phyloP scores from a whole-genome alignment of 352 stramenopile species.

The Hyphochytrium catenoides region DNA sequence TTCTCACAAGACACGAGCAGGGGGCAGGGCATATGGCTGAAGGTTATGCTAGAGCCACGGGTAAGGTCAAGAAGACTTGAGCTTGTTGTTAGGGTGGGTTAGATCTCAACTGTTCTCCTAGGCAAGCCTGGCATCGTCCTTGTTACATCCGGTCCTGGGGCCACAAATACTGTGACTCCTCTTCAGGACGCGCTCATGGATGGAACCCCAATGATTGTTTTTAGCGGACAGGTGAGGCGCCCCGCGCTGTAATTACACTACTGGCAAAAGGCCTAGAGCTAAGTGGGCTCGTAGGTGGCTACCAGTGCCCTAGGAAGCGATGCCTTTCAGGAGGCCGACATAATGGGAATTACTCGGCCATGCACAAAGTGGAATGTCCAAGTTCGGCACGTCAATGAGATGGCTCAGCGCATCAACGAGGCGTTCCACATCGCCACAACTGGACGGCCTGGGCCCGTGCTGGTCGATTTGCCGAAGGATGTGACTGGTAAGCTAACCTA shows the following conservation, averaged over 20 bases:
- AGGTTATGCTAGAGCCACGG: constrained; percentile 46
- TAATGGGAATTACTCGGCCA: constrained; percentile 54
- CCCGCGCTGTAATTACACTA: no score
- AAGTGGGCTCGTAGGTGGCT: no score
- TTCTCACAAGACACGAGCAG: constrained; percentile 56
- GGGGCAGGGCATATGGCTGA: constrained; percentile 59
- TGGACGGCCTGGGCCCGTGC: constrained; percentile 72
- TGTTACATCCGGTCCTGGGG: constrained; percentile 73
- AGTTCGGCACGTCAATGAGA: constrained; percentile 79
- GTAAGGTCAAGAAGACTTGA: no score
- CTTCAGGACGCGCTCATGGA: constrained; percentile 83
- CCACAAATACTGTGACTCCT: constrained; percentile 79
- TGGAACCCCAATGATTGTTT: constrained; percentile 76
- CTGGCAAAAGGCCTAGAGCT: no score
- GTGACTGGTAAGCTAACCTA: no score
- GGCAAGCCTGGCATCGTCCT: constrained; percentile 75
- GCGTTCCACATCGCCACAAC: constrained; percentile 84
- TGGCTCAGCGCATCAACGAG: constrained; percentile 81
- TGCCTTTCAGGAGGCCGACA: constrained; percentile 72
- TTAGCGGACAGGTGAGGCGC: constrained; percentile 80
- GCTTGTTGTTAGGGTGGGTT: no score
- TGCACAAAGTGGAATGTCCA: constrained; percentile 92
- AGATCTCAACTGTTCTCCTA: no score
- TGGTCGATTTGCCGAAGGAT: constrained; percentile 88
- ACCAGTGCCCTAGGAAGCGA: constrained; percentile 69